These are phyloP conservation scores for Bretziella fagacearum DNA, from an alignment of 2,329 filamentous ascomycete genomes.

Conservation along the genomic window DNA sequence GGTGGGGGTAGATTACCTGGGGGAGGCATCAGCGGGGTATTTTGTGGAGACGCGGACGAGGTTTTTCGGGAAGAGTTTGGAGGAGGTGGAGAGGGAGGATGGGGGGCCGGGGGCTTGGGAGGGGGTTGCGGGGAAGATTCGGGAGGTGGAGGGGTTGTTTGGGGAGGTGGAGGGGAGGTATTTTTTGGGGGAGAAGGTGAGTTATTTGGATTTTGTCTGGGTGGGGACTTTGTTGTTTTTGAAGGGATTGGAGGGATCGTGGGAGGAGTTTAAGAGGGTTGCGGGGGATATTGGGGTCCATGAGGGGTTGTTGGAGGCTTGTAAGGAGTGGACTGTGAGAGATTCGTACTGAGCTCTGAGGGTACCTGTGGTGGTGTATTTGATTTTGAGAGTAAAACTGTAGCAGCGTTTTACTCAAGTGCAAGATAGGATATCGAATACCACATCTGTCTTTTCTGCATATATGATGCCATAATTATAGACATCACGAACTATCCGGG, in stretches of 20 bases:
- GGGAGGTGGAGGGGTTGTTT: slow-evolving; percentile 31
- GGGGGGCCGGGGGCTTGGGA: slow-evolving; percentile 35
- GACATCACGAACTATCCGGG: no score
- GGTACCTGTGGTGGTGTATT: no score
- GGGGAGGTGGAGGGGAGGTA: slow-evolving; percentile 42
- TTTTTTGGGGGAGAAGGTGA: slow-evolving; percentile 38
- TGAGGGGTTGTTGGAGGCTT: slow-evolving; percentile 24
- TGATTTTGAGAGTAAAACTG: no score
- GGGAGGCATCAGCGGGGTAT: slow-evolving; percentile 32
- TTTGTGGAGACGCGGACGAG: neutral
- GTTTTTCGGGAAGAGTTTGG: slow-evolving; percentile 23
- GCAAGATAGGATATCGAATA: no score
- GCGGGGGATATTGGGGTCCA: slow-evolving; percentile 26
- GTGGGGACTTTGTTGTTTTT: slow-evolving; percentile 31
- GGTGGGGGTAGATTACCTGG: slow-evolving; percentile 36
- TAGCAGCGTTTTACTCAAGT: no score
- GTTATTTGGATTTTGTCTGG: slow-evolving; percentile 43
- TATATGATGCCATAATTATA: no score
- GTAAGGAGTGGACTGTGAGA: neutral
- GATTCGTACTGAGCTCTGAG: slow-evolving; percentile 5
- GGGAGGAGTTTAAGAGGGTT: slow-evolving; percentile 22
- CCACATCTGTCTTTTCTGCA: no score
- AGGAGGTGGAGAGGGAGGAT: slow-evolving; percentile 27
- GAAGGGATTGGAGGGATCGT: slow-evolving; percentile 21
- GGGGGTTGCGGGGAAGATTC: slow-evolving; percentile 18